Percentiles rank a stretch among this genome's conserved stretches.
Evolutionary conservation across 768 basidiomycete species (phyloP).

Genomic region (Suillus decipiens): DNA sequence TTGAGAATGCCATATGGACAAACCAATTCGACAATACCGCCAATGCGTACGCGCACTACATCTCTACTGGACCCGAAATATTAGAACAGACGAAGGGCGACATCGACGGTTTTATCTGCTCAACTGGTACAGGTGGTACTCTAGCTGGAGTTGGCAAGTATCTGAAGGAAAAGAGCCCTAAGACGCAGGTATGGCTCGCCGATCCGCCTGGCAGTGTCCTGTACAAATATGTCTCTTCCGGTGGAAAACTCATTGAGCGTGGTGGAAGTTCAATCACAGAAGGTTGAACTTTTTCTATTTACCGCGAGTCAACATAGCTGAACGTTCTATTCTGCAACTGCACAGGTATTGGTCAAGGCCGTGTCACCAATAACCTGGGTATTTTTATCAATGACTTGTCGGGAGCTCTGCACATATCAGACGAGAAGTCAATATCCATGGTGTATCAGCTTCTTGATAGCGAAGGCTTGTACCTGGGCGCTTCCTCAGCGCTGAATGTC

Average conservation of each 20-base stretch:
- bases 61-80: conserved; percentile 94
- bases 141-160: conserved; percentile 86
- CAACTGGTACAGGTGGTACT: conserved; percentile 96
- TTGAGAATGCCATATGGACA: conserved; percentile 90
- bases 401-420: conserved; percentile 85
- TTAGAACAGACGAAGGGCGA: conserved; percentile 84
- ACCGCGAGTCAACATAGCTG: conserved; percentile 2
- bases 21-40: conserved; percentile 98
- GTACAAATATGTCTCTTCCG: conserved; percentile 78
- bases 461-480: conserved; percentile 94
- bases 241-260: conserved; percentile 75
- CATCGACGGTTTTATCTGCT: conserved; percentile 89
- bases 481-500: conserved; percentile 92
- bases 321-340: conserved; percentile 2
- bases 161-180: conserved; percentile 84
- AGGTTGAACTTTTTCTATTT: conserved; percentile 46
- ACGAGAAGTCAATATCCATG: conserved; percentile 90
- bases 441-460: conserved; percentile 88
- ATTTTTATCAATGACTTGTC: conserved; percentile 77
- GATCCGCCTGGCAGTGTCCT: conserved; percentile 97
- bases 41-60: conserved; percentile 86
- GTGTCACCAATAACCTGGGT: conserved; percentile 87
- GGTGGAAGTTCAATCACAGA: conserved; percentile 90
- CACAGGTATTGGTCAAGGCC: conserved; percentile 94
- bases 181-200: conserved; percentile 89